These are phyloP conservation scores for Periconia digitata DNA, from an alignment of 2,329 filamentous ascomycete genomes.

Conservation along the genomic window DNA sequence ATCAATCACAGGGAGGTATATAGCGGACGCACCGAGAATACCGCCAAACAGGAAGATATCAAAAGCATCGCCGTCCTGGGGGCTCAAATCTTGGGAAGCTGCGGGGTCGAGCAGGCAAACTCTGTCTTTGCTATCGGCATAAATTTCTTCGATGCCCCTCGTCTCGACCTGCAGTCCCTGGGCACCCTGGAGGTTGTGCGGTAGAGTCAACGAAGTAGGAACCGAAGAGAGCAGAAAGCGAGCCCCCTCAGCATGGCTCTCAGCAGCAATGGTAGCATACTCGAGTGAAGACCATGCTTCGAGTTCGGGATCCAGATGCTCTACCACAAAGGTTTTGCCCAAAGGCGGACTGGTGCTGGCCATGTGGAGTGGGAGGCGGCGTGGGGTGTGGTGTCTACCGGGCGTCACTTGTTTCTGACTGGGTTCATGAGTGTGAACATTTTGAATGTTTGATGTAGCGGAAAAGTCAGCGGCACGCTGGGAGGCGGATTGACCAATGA, in stretches of 20 bases:
- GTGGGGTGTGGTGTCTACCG: constrained; percentile 17
- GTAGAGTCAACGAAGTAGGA: constrained; percentile 64
- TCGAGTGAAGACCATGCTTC: constrained; percentile 93
- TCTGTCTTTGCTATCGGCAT: constrained; percentile 67
- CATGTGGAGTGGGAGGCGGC: constrained; percentile 25
- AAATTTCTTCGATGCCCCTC: constrained; percentile 80
- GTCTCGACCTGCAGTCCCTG: constrained; percentile 71
- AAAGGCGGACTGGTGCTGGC: constrained; percentile 19
- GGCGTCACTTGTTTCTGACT: constrained; percentile 1
- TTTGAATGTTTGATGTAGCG: constrained; percentile 18
- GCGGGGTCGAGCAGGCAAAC: constrained; percentile 90
- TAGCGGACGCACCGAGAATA: constrained; percentile 77
- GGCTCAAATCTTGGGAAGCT: constrained; percentile 76
- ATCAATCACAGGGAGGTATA: not conserved
- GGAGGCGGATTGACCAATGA: constrained; percentile 26
- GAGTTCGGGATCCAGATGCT: constrained; percentile 93
- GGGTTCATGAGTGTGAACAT: too few species aligned
- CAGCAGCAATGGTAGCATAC: constrained; percentile 82
- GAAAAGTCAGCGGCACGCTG: constrained; percentile 19
- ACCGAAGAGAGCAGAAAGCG: constrained; percentile 83
- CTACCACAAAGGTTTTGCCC: constrained; percentile 82
- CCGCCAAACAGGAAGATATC: constrained; percentile 95
- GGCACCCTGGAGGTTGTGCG: constrained; percentile 59
- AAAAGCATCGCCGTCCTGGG: constrained; percentile 79
- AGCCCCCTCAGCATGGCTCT: constrained; percentile 68